Conservation (phyloP, 257 asterid species). For the Lycium barbarum region DNA sequence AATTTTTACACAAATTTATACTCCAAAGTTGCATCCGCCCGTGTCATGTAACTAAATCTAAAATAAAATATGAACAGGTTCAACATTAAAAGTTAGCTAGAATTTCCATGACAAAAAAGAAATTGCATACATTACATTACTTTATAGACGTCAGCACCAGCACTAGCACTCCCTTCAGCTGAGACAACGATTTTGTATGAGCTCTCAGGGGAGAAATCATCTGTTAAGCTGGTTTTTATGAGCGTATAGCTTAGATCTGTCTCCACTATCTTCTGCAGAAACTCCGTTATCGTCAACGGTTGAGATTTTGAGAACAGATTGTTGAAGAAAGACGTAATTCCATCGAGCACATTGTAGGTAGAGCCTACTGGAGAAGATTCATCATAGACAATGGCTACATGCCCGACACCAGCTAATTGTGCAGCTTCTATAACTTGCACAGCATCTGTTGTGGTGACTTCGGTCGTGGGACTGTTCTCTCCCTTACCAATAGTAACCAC, state of each 20-base stretch:
- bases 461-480: conserved; percentile 73
- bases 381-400: conserved; percentile 81
- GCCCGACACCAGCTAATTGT: conserved; percentile 80
- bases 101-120: conserved; percentile 37
- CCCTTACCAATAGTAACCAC: conserved; percentile 78
- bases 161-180: conserved; percentile 70
- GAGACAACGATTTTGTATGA: conserved; percentile 73
- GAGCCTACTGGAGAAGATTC: conserved; percentile 53
- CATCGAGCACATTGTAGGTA: conserved; percentile 78
- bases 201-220: conserved; percentile 82
- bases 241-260: conserved; percentile 84
- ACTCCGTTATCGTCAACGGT: conserved; percentile 66
- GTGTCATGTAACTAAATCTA: neutral
- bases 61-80: neutral
- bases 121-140: conserved; percentile 97
- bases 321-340: conserved; percentile 79
- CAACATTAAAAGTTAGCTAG: neutral
- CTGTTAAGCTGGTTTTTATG: conserved; percentile 70
- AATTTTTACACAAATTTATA: no score
- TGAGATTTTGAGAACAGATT: conserved; percentile 73
- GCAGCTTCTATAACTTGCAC: conserved; percentile 84
- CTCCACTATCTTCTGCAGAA: conserved; percentile 68
- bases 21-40: no score
- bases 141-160: conserved; percentile 71
- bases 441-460: conserved; percentile 74